Evolutionary conservation across 257 asterid species (phyloP), one percentile per base, ranked within the genome.

Genomic region (Scutellaria baicalensis): DNA sequence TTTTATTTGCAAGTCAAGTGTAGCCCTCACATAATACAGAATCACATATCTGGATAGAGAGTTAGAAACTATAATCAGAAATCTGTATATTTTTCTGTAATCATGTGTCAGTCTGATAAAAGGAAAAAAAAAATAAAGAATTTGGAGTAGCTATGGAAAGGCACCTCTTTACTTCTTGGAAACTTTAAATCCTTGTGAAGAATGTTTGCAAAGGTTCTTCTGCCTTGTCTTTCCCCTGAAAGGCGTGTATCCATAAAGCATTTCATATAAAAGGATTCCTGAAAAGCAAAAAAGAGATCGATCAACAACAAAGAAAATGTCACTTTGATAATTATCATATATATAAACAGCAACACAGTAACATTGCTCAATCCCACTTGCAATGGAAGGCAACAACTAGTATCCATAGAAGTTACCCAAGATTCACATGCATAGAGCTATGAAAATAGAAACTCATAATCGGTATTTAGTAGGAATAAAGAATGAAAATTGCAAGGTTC

Each of bases 221-320:
- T 93, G 99, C 87, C 99, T 93, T 7, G 96, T 91, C 90, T 93
- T 93, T 71, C 99, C 97, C 82, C 96, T 81, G 51, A 93, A 93
- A 59, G 99, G 99, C 54, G 99, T 91, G 70, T 93, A 91, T 54
- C 99, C 99, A 48, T 91, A 93, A 18, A 93, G 71, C 99, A 93
- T 93, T 84, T 93, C 99, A 66, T 86, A 89, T 64, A 93, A 71
- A 45, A 93, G 96, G 75, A 93, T 87, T 31, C 99, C 99, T 93
- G 66, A 35, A 35, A 74, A 78, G 13, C 21, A 74, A 70, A n/a
- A 45, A 0, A 49, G 42, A 55, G 64, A 6, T 31, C 0, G 8
- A 23, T 79, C 59, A 70, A 56, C 11, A 36, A 47, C 13, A 59
- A 62, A 33, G 43, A 54, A n/a, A 5, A 68, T n/a, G 43, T 47